Conservation (phyloP, 768 basidiomycete genomes). For the Postia placenta region DNA sequence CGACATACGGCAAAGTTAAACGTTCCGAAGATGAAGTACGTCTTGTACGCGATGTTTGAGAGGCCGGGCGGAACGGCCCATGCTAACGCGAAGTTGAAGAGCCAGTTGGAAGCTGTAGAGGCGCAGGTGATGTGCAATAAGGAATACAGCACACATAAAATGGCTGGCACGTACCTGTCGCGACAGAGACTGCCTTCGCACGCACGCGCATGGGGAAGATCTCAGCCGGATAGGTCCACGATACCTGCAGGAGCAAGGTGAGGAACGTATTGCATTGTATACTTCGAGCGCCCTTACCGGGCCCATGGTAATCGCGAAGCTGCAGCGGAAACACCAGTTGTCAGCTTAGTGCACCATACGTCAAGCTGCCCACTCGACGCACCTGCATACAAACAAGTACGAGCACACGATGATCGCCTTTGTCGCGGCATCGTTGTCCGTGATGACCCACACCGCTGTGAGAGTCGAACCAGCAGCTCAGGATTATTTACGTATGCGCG, state of each 20-base stretch:
- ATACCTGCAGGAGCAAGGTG: constrained; percentile 6
- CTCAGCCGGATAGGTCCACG: constrained; percentile 60
- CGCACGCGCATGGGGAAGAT: constrained; percentile 65
- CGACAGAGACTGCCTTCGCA: constrained; percentile 48
- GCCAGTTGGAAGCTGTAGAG: constrained; percentile 39
- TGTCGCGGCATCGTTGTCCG: constrained; percentile 46
- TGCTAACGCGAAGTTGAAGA: constrained; percentile 69
- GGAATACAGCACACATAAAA: too few species aligned
- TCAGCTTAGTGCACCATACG: neutral
- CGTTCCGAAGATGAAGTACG: constrained; percentile 71
- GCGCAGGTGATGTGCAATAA: neutral
- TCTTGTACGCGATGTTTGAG: constrained; percentile 62
- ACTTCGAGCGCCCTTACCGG: constrained; percentile 35
- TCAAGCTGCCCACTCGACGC: neutral
- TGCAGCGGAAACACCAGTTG: neutral
- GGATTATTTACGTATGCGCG: neutral
- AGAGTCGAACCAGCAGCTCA: neutral
- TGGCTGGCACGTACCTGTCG: constrained; percentile 21
- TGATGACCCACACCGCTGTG: constrained; percentile 53
- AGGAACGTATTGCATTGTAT: neutral
- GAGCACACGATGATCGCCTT: constrained; percentile 73
- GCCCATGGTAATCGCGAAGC: constrained; percentile 72
- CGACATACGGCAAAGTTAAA: constrained; percentile 60
- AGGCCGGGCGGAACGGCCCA: constrained; percentile 73
- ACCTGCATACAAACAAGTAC: constrained; percentile 66